These are phyloP conservation scores for Monosporozyma siamensis DNA, from an alignment of 805 yeast species.

Conservation along the genomic window DNA sequence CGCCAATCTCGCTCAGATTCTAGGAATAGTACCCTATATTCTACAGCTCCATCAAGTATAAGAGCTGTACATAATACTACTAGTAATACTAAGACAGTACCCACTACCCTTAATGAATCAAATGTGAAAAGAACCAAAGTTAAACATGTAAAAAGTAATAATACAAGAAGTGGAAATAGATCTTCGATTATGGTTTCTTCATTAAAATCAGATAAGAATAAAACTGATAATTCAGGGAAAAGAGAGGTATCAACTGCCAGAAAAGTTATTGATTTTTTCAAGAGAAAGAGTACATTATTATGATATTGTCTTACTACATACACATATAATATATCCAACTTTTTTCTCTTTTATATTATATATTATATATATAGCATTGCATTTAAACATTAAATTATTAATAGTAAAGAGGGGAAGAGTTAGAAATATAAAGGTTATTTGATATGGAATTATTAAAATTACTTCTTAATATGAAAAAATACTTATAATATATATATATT, in stretches of 20 bases:
- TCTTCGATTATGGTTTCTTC: constrained; percentile 9
- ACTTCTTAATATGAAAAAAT: constrained; percentile 1
- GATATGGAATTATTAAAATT: background rate
- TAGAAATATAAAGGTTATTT: constrained; percentile 2
- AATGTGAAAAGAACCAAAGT: no score
- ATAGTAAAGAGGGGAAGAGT: background rate
- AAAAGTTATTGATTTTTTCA: constrained; percentile 69
- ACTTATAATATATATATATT: background rate
- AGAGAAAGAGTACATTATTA: constrained; percentile 43
- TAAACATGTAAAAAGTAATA: no score
- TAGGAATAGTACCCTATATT: constrained; percentile 1
- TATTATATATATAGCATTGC: constrained; percentile 2
- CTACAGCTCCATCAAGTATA: constrained; percentile 2
- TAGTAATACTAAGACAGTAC: background rate
- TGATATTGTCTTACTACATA: background rate
- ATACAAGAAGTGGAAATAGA: background rate
- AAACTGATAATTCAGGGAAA: background rate
- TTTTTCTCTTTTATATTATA: no score
- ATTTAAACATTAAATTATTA: constrained; percentile 1
- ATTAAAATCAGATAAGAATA: background rate
- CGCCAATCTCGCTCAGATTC: background rate
- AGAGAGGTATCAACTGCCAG: constrained; percentile 50
- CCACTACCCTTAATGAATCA: no score
- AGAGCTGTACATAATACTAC: background rate
- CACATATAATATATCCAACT: background rate